These are phyloP conservation scores for Parathielavia appendiculata DNA, from an alignment of 495 filamentous ascomycete genomes.

Conservation along the genomic window DNA sequence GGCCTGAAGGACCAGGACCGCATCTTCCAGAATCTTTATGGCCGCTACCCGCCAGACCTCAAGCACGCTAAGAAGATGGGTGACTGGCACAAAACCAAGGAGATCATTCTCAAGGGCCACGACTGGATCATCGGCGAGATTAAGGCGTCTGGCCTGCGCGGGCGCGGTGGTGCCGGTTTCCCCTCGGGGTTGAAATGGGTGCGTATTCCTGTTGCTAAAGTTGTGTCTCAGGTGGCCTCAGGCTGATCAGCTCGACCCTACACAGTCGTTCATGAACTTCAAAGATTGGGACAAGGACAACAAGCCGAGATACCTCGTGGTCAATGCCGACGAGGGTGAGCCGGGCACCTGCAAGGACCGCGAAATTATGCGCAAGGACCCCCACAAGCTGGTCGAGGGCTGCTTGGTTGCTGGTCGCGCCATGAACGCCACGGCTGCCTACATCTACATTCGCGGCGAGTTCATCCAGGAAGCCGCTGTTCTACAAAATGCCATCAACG, in stretches of 20 bases:
- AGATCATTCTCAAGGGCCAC: conserved; percentile 92
- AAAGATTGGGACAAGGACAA: conserved; percentile 99
- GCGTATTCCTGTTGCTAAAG: conserved; percentile 26
- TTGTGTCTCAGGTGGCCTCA: neutral
- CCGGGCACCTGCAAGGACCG: conserved; percentile 99
- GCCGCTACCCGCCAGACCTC: conserved; percentile 82
- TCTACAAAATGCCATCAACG: conserved; percentile 90
- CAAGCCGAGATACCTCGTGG: conserved; percentile 90
- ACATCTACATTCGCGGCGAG: conserved; percentile 99
- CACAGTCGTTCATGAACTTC: conserved; percentile 98
- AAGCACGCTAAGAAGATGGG: conserved; percentile 97
- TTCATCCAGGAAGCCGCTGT: conserved; percentile 97
- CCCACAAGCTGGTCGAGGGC: conserved; percentile 96
- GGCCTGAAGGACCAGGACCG: conserved; percentile 90
- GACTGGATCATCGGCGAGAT: conserved; percentile 98
- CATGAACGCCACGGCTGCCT: conserved; percentile 97
- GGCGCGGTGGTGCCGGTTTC: conserved; percentile 95
- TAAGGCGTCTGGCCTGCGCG: conserved; percentile 91
- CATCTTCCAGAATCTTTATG: conserved; percentile 98
- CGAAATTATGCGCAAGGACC: conserved; percentile 99
- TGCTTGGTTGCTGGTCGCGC: conserved; percentile 93
- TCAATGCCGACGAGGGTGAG: conserved; percentile 98
- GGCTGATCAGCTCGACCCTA: conserved; percentile 22
- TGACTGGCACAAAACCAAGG: conserved; percentile 99
- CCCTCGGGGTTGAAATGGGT: conserved; percentile 99